Conservation (phyloP, 257 asterid species). For the Ehretia macrophylla region DNA sequence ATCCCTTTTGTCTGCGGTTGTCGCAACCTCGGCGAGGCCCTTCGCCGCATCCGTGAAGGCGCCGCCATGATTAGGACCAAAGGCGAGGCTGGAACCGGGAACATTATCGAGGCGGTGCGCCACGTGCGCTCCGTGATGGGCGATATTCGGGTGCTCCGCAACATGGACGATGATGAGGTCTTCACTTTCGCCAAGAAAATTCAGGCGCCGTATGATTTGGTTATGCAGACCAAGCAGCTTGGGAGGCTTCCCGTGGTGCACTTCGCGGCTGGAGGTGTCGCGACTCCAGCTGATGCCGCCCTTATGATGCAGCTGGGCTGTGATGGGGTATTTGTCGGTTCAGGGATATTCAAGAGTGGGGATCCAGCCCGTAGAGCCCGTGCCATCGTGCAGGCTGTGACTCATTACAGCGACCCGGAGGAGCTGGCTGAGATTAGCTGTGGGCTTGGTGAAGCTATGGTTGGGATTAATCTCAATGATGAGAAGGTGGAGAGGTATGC, state of each 20-base stretch:
- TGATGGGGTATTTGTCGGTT: slow-evolving; percentile 83
- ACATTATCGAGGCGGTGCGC: slow-evolving; percentile 87
- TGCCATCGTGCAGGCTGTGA: slow-evolving; percentile 81
- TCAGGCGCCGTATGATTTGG: slow-evolving; percentile 73
- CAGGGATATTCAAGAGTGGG: slow-evolving; percentile 85
- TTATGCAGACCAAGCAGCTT: slow-evolving; percentile 86
- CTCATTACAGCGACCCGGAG: slow-evolving; percentile 73
- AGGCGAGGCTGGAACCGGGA: slow-evolving; percentile 92
- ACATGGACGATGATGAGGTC: slow-evolving; percentile 87
- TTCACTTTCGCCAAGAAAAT: slow-evolving; percentile 78
- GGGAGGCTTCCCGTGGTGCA: slow-evolving; percentile 88
- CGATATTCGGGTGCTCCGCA: slow-evolving; percentile 66
- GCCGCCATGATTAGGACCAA: slow-evolving; percentile 94
- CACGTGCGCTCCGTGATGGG: slow-evolving; percentile 88
- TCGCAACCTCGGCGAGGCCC: slow-evolving; percentile 96
- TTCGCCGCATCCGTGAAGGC: slow-evolving; percentile 84
- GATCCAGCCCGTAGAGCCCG: slow-evolving; percentile 77
- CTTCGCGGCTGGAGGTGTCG: slow-evolving; percentile 88
- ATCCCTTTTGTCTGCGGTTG: slow-evolving; percentile 97
- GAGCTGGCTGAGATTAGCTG: slow-evolving; percentile 76
- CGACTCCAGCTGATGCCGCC: slow-evolving; percentile 85
- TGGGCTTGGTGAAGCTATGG: slow-evolving; percentile 84
- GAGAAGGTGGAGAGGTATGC: slow-evolving; percentile 81
- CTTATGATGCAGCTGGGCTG: slow-evolving; percentile 89
- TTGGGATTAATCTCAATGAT: slow-evolving; percentile 77